Conservation (phyloP, 106 monocot species). For the Dioscorea alata region DNA sequence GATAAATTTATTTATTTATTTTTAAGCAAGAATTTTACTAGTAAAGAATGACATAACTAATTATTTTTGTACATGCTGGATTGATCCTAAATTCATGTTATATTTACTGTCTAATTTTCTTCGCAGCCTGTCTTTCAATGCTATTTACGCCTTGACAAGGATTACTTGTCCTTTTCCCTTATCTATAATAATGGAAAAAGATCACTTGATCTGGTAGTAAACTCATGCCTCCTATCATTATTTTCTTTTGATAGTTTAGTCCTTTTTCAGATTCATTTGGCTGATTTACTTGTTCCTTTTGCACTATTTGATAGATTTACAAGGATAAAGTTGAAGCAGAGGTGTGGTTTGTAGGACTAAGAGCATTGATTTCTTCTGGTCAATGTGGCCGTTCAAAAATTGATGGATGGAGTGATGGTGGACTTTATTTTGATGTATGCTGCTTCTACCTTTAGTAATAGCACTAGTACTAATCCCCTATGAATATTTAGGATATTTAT, state of each 20-base stretch:
- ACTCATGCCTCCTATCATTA: neutral
- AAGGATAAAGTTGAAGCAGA: too few relatives aligned
- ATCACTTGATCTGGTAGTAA: conserved; percentile 79
- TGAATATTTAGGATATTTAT: too few relatives aligned
- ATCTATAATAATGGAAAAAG: conserved; percentile 68
- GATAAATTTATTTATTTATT: too few relatives aligned
- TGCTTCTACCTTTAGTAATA: neutral
- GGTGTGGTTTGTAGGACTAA: too few relatives aligned
- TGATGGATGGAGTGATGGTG: conserved; percentile 61
- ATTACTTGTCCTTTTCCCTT: conserved; percentile 77
- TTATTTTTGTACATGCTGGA: too few relatives aligned
- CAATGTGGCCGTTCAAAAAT: conserved; percentile 64
- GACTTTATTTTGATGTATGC: conserved; percentile 49
- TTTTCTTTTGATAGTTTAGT: neutral
- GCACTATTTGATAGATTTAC: too few relatives aligned
- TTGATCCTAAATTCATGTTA: too few relatives aligned
- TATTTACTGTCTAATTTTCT: too few relatives aligned
- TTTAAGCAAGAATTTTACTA: too few relatives aligned
- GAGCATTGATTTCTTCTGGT: too few relatives aligned
- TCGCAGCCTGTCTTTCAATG: conserved; percentile 79
- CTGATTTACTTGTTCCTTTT: conserved; percentile 1
- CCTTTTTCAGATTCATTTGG: neutral
- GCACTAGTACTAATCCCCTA: too few relatives aligned
- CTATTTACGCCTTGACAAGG: conserved; percentile 61
- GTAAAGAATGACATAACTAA: too few relatives aligned